Base-by-base conservation (phyloP, 2,329 filamentous ascomycete species). In the Penicillium sp. region DNA sequence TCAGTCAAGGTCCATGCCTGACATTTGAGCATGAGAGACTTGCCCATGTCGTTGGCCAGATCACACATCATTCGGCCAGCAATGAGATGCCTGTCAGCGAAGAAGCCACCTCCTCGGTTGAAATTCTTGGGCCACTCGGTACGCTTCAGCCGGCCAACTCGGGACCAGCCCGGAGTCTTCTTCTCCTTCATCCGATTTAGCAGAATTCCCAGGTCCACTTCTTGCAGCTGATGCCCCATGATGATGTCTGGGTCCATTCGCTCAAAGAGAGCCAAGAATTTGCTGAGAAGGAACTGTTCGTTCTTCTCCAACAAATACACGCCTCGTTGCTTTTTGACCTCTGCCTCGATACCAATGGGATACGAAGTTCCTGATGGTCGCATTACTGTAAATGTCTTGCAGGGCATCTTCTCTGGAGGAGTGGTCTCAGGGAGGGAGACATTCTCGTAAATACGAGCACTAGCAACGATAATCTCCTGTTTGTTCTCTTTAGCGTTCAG, bases 1-100 rank as follows among this genome's bases (percentile, higher is more conserved):
- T 99, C 94, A 1, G 93, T 95, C 72, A 99, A 80, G 71, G 89
- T 96, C 94, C 94, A 99, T 3, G 92, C 96, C 73, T 97, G 93
- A 72, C 94, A 99, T 76, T 96, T 96, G 65, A 84, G 87, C 93
- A 97, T 97, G 62, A 91, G 84, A 11, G 93, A 97, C 78, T 97
- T 97, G 72, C 94, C 94, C 68, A 95, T 90, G 65, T 99, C 94
- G 70, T 99, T 99, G 57, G 88, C 91, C 59, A 97, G 79, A 76
- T 99, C 94, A 71, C 94, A 97, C 56, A 97, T 83, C 59, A 99
- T 78, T 64, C 94, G 87, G 42, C 94, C 94, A 60, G 92, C 84
- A 63, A 96, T 88, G 56, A 99, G 75, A 68, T 96, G 90, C 58
- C 93, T 87, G 72, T 99, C 94, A 1, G 90, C 89, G 70, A 97